Evolutionary conservation across 1,284 basidiomycete genomes (phyloP).

Genomic region (Agaricales sp.): DNA sequence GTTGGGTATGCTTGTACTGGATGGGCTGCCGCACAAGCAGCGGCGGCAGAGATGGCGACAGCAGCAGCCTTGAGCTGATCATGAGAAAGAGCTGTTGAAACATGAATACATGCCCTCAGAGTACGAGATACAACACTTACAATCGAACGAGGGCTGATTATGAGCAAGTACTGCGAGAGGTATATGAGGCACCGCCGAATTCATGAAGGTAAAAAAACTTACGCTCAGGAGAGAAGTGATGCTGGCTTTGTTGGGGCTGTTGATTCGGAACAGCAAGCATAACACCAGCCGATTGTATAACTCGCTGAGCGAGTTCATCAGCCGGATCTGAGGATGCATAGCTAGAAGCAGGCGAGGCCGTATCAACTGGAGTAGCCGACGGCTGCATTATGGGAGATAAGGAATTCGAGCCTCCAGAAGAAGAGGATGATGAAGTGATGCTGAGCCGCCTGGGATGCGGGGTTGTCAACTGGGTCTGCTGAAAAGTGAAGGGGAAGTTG

Average conservation of each 20-base stretch:
- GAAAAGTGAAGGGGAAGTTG: conserved; percentile 33
- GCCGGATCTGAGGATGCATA: conserved; percentile 27
- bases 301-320: conserved; percentile 44
- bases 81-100: not conserved
- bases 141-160: not conserved
- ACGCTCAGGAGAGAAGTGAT: conserved; percentile 14
- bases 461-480: conserved; percentile 18
- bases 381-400: conserved; percentile 35
- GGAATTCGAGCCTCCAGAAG: conserved; percentile 31
- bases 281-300: conserved; percentile 49
- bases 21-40: not conserved
- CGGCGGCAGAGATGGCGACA: not conserved
- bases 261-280: conserved; percentile 47
- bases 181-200: conserved; percentile 10
- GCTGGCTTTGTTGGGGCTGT: conserved; percentile 16
- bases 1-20: not conserved
- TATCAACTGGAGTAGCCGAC: conserved; percentile 14
- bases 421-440: conserved; percentile 29
- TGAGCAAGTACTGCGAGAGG: not conserved
- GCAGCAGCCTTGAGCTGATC: not conserved
- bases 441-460: conserved; percentile 17
- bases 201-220: conserved; percentile 4
- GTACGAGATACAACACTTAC: not conserved
- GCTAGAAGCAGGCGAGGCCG: conserved; percentile 5
- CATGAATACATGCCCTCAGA: too few relatives aligned